These are phyloP conservation scores for Cystobasidium pallidum DNA, from an alignment of 1,284 basidiomycete species.

Conservation along the genomic window DNA sequence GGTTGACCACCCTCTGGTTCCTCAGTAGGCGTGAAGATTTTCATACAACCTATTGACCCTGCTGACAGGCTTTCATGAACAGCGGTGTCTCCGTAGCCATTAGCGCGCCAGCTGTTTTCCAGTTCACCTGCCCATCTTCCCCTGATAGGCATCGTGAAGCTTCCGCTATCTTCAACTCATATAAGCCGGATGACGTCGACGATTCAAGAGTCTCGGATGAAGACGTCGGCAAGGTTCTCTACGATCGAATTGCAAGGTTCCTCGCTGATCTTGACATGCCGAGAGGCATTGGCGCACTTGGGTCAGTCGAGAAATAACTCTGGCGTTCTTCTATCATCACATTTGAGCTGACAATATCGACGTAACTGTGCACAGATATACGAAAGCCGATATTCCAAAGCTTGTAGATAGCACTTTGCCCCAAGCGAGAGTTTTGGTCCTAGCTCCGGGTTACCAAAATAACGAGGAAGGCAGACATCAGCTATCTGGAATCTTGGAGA, in stretches of 20 bases:
- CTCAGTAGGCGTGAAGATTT: slow-evolving; percentile 65
- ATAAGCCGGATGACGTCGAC: slow-evolving; percentile 67
- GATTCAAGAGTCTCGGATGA: slow-evolving; percentile 71
- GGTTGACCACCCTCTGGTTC: slow-evolving; percentile 83
- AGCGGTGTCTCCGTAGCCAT: slow-evolving; percentile 68
- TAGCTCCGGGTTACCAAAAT: slow-evolving; percentile 66
- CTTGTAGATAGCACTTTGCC: slow-evolving; percentile 86
- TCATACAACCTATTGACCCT: slow-evolving; percentile 45
- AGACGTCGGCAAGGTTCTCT: slow-evolving; percentile 78
- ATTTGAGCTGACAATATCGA: background rate
- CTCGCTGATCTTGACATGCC: slow-evolving; percentile 84
- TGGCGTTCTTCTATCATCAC: background rate
- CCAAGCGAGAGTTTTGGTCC: slow-evolving; percentile 80
- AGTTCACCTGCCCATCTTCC: slow-evolving; percentile 88
- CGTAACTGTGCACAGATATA: slow-evolving; percentile 29
- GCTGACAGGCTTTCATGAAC: slow-evolving; percentile 46
- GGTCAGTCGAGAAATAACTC: slow-evolving; percentile 55
- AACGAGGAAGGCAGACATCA: slow-evolving; percentile 53
- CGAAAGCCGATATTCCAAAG: slow-evolving; percentile 53
- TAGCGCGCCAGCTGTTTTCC: slow-evolving; percentile 86
- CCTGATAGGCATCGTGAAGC: slow-evolving; percentile 88
- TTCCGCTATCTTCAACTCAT: slow-evolving; percentile 72
- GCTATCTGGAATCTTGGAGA: slow-evolving; percentile 52
- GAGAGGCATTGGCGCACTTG: slow-evolving; percentile 81
- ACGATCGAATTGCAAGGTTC: slow-evolving; percentile 88